Base-by-base conservation (phyloP, 805 yeast genomes). In the Cyberlindnera sargentensis region DNA sequence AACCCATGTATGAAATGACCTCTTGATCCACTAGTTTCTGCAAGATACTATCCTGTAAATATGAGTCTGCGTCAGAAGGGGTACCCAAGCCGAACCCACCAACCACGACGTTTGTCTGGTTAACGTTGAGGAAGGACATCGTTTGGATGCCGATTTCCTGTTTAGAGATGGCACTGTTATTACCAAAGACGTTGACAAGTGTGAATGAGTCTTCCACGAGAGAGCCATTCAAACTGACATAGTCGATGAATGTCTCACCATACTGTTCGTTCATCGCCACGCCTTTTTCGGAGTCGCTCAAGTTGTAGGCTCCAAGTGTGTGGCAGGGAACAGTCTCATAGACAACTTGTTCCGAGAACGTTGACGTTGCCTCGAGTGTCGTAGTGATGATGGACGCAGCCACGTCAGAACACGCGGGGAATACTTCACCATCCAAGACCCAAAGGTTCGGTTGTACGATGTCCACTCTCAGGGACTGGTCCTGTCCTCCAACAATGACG, bases 31-130 rank as follows among this genome's bases (percentile, higher is more conserved):
- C 62, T 42, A 75, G 51, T 4, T 53, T 41, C 5, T 65, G 58
- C 24, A 76, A 51, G 34, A 75, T 61, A 20, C 48, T 41, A 10
- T 36, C 15, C 27, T 10, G 8, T 29, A 36, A 39, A 8, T 26
- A n/a, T 4, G 34, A 2, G 11, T 10, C 31, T 8, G 39, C 37
- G 6, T 29, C 31, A 8, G 44, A 39, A 50, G 49, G 46, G 10
- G 48, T 36, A n/a, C 72, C 70, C 2, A 76, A 47, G 6, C 80
- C 81, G 7, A 76, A 48, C 0, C 71, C 71, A 29, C 80, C 81
- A 10, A 62, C 54, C 5, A 57, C 45, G 23, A 63, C 62, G 41
- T 56, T 52, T 1, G 75, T 60, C n/a, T 55, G 53, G 45, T 70
- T 66, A 0, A 68, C 66, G 36, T 52, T 49, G 9, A 73, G 45